phyloP scores from a whole-genome alignment of 352 stramenopile species.

The Phytophthora hybrid region DNA sequence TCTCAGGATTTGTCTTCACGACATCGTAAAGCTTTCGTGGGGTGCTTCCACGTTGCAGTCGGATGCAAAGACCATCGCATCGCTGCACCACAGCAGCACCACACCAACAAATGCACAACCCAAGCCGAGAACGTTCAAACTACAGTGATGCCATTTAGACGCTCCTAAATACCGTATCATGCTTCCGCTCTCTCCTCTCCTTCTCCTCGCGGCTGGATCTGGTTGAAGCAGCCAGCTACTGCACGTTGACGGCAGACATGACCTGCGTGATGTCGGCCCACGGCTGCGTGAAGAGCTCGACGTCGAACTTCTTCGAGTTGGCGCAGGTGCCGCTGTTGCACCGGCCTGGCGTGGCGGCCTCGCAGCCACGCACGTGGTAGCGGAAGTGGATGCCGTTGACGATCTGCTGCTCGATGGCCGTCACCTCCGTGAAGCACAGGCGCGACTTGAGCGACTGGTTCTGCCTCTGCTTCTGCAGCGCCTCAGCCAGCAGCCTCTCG shows the following conservation, averaged over 20 bases:
- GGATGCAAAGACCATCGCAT: background rate
- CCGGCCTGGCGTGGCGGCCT: slow-evolving; percentile 30
- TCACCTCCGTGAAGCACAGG: slow-evolving; percentile 57
- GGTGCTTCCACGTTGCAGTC: slow-evolving; percentile 4
- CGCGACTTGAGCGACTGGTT: slow-evolving; percentile 23
- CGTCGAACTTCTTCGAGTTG: slow-evolving; percentile 41
- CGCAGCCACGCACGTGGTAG: slow-evolving; percentile 58
- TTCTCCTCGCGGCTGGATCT: background rate
- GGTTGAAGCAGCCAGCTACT: slow-evolving; percentile 24
- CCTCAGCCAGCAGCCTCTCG: slow-evolving; percentile 42
- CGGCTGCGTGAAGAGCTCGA: slow-evolving; percentile 61
- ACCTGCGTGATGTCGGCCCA: slow-evolving; percentile 56
- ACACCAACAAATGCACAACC: slow-evolving; percentile 1
- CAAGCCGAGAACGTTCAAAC: background rate
- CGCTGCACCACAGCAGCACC: background rate
- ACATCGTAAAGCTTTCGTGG: slow-evolving; percentile 21
- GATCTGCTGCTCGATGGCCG: slow-evolving; percentile 63
- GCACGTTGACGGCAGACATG: slow-evolving; percentile 41
- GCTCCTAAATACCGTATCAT: slow-evolving; percentile 34
- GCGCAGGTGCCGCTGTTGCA: slow-evolving; percentile 33
- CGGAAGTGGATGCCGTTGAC: slow-evolving; percentile 73
- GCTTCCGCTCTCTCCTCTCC: background rate
- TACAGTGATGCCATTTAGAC: slow-evolving; percentile 24
- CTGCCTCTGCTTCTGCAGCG: slow-evolving; percentile 41
- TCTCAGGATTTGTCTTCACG: slow-evolving; percentile 33